Conservation (phyloP, 305 asterid species). For the Coffea humblotiana region DNA sequence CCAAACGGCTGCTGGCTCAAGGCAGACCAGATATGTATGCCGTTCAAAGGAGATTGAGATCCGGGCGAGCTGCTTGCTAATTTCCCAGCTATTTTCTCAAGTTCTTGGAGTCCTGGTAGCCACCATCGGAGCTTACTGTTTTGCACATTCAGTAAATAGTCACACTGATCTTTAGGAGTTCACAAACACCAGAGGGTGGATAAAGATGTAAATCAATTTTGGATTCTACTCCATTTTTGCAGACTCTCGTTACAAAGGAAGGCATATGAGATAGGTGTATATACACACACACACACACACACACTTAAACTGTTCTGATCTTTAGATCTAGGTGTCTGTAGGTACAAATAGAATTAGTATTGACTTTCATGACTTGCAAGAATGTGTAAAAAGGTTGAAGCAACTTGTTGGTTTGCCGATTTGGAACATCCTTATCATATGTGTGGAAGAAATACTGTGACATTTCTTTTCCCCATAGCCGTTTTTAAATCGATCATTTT, state of each 20-base stretch:
- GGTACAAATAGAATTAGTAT: not conserved
- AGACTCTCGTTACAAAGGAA: not conserved
- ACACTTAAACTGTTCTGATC: slow-evolving; percentile 5
- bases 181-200: slow-evolving; percentile 34
- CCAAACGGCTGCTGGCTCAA: slow-evolving; percentile 75
- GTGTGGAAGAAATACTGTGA: not conserved
- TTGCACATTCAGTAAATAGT: slow-evolving; percentile 42
- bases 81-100: slow-evolving; percentile 60
- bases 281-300: too few relatives aligned
- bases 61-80: slow-evolving; percentile 70
- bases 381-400: not conserved
- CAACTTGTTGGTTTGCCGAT: not conserved
- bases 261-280: not conserved
- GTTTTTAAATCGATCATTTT: too few relatives aligned
- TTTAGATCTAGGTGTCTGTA: not conserved
- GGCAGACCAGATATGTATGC: slow-evolving; percentile 49
- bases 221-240: slow-evolving; percentile 14
- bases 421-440: not conserved
- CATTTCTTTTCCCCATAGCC: too few relatives aligned
- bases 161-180: slow-evolving; percentile 20
- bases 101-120: slow-evolving; percentile 55
- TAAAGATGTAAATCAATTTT: slow-evolving; percentile 19
- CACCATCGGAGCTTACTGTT: slow-evolving; percentile 53
- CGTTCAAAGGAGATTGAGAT: slow-evolving; percentile 55
- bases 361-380: not conserved